These are phyloP conservation scores for Phaeosphaeria sp. DNA, from an alignment of 2,329 filamentous ascomycete species.

Conservation along the genomic window DNA sequence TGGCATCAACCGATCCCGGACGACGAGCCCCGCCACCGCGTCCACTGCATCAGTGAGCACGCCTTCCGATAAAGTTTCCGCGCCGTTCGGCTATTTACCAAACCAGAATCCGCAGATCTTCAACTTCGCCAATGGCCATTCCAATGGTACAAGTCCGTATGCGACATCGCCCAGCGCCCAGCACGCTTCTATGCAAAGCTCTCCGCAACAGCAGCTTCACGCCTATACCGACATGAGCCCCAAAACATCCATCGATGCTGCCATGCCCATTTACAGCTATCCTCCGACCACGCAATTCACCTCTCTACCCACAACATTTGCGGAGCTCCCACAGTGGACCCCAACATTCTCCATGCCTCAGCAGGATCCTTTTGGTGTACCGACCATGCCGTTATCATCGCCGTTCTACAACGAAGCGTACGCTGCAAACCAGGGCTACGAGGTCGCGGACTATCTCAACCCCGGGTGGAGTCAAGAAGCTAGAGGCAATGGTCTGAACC, in stretches of 20 bases:
- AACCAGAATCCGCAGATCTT: conserved; percentile 39
- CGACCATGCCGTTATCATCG: conserved; percentile 32
- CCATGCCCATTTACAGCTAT: conserved; percentile 38
- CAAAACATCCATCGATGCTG: conserved; percentile 37
- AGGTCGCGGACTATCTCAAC: conserved; percentile 54
- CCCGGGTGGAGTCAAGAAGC: conserved; percentile 64
- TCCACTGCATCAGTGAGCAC: conserved; percentile 48
- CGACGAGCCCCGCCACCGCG: conserved; percentile 53
- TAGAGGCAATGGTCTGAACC: conserved; percentile 64
- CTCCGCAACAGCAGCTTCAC: conserved; percentile 34
- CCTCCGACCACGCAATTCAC: conserved; percentile 39
- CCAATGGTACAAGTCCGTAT: conserved; percentile 23
- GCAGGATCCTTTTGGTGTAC: conserved; percentile 35
- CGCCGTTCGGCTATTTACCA: conserved; percentile 48
- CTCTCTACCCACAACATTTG: conserved; percentile 45
- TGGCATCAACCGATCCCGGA: conserved; percentile 52
- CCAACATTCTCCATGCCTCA: conserved; percentile 45
- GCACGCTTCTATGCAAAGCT: conserved; percentile 29
- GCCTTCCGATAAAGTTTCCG: conserved; percentile 40
- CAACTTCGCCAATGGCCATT: conserved; percentile 30
- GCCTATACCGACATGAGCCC: conserved; percentile 38
- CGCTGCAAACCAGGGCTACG: conserved; percentile 43
- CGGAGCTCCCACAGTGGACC: conserved; percentile 47
- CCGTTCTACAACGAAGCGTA: conserved; percentile 45
- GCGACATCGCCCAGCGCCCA: conserved; percentile 28